phyloP scores from a whole-genome alignment of 2,329 filamentous ascomycete species.

The Fusarium sp. region DNA sequence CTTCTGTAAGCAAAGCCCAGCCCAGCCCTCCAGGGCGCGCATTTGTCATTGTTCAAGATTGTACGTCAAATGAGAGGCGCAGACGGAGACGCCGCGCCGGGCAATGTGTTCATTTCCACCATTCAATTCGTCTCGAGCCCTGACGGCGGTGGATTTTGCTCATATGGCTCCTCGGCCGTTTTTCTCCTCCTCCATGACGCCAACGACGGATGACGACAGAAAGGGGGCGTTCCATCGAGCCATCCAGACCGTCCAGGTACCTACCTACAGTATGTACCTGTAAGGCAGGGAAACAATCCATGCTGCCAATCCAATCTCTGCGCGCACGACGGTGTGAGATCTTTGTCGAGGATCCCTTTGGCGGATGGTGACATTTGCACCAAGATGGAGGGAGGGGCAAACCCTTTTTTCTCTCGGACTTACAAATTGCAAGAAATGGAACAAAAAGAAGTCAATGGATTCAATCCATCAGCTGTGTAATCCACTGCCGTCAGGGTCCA shows the following conservation, averaged over 20 bases:
- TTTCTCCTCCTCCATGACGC: slow-evolving; percentile 15
- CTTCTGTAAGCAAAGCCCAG: slow-evolving; percentile 25
- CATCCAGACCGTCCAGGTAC: slow-evolving; percentile 20
- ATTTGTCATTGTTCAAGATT: slow-evolving; percentile 31
- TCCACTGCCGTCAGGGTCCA: slow-evolving; percentile 14
- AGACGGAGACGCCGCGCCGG: slow-evolving; percentile 17
- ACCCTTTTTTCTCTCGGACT: slow-evolving; percentile 19
- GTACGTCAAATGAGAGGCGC: not conserved
- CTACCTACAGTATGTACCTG: not conserved
- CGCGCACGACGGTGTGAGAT: slow-evolving; percentile 4
- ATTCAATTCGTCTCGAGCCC: no score
- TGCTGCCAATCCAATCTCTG: not conserved
- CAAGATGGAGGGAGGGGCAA: slow-evolving; percentile 13
- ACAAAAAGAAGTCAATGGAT: slow-evolving; percentile 22
- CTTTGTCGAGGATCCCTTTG: slow-evolving; percentile 2
- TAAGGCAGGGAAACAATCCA: not conserved
- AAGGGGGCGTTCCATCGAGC: slow-evolving; percentile 27
- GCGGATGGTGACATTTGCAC: slow-evolving; percentile 6
- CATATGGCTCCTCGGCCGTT: slow-evolving; percentile 18
- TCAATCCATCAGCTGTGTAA: slow-evolving; percentile 12
- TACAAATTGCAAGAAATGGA: slow-evolving; percentile 31
- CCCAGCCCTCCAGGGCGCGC: not conserved
- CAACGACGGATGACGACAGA: slow-evolving; percentile 27
- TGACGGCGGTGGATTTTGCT: slow-evolving; percentile 14
- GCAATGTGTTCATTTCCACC: slow-evolving; percentile 5